Conservation (phyloP, 305 asterid species). For the Coffea humblotiana region DNA sequence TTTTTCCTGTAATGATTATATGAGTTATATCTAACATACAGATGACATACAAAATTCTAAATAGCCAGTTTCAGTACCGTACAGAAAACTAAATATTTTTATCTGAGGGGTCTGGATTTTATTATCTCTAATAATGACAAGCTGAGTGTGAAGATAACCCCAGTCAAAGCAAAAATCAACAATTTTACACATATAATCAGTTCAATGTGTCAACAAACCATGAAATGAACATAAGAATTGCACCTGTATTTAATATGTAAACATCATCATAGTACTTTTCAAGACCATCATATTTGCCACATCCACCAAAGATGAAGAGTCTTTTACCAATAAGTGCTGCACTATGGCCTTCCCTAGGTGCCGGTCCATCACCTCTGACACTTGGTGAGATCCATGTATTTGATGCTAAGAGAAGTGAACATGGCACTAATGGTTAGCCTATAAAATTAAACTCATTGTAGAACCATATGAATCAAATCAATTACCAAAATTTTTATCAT, state of each 20-base stretch:
- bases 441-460: background rate
- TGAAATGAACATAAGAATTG: constrained; percentile 11
- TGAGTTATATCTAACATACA: background rate
- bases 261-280: constrained; percentile 89
- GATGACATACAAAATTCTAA: background rate
- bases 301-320: constrained; percentile 94
- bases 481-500: background rate
- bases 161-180: background rate
- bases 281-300: constrained; percentile 66
- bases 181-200: background rate
- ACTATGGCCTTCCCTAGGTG: constrained; percentile 96
- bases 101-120: background rate
- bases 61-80: background rate
- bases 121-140: no score
- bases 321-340: constrained; percentile 93
- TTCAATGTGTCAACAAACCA: background rate
- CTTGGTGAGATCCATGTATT: constrained; percentile 78
- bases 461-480: background rate
- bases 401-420: constrained; percentile 46
- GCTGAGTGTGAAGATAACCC: background rate
- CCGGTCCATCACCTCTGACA: constrained; percentile 89
- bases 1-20: background rate
- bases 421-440: background rate
- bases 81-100: background rate
- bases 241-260: constrained; percentile 88